Evolutionary conservation across 805 yeast species (phyloP), one percentile per base, ranked within the genome.

Genomic region (Suhomyces prunicola): DNA sequence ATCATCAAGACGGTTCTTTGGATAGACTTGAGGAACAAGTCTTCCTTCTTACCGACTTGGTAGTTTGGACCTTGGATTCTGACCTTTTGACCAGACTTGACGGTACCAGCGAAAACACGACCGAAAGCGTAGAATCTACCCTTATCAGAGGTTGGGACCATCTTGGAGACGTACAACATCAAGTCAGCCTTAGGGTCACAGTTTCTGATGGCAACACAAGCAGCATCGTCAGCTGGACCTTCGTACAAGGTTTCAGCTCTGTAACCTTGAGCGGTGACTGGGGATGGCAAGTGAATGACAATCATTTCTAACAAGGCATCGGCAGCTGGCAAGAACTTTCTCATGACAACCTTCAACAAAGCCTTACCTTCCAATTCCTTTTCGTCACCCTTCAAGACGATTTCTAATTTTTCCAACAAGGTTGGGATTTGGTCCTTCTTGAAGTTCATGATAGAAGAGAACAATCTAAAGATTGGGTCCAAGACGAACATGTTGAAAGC

Each of bases 91-190:
- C 99, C 99, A 70, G 97, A 90, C 78, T 81, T 89, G 73, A 94
- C 97, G 72, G 98, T 93, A 91, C 99, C 99, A 69, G 98, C 89
- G 84, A 93, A 93, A 77, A 93, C 98, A 86, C 99, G 94, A 81
- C 99, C 99, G 84, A 93, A 94, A 74, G 99, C 99, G 88, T 91
- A 93, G 96, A 93, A 93, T 84, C 99, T 91, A 87, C 99, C 99
- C 86, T 93, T 94, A 81, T 93, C 99, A 69, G 98, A 93, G 77
- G 99, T 93, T 81, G 99, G 99, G 68, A 93, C 98, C 99, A 93
- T 93, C 97, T 93, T 93, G 81, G 98, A 94, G 73, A 93, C 94
- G 91, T 93, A 93, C 75, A 93, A 86, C 99, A 93, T 93, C 74
- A 93, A 88, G 76, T 93, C 98, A 70, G 96, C 97, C 72, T 79